These are phyloP conservation scores for Volvariella surrecta DNA, from an alignment of 1,284 basidiomycete species.

Conservation along the genomic window DNA sequence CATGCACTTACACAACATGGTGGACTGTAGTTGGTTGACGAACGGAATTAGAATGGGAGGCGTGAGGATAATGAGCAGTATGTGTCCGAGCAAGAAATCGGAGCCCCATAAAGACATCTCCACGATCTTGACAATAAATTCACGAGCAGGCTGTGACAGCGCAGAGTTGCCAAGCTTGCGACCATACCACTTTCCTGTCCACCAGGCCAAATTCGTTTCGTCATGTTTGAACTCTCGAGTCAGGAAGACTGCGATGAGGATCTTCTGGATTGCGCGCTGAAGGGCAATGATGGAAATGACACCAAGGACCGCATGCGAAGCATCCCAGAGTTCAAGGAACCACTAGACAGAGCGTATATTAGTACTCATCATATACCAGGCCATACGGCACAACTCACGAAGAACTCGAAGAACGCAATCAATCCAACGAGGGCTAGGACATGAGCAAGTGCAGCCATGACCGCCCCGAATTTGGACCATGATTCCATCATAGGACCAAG, in stretches of 20 bases:
- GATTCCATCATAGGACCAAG: constrained; percentile 88
- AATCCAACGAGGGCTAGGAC: constrained; percentile 74
- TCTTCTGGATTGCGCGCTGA: constrained; percentile 88
- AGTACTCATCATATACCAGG: constrained; percentile 3
- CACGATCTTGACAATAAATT: constrained; percentile 95
- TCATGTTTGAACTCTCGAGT: constrained; percentile 96
- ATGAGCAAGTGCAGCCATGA: constrained; percentile 87
- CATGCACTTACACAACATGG: constrained; percentile 67
- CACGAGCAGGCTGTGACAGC: constrained; percentile 89
- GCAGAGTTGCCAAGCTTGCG: constrained; percentile 82
- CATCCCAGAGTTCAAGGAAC: constrained; percentile 97
- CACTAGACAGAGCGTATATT: constrained; percentile 42
- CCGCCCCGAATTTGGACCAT: constrained; percentile 78
- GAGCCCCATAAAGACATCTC: constrained; percentile 94
- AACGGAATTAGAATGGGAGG: constrained; percentile 83
- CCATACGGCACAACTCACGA: constrained; percentile 50
- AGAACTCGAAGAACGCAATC: constrained; percentile 91
- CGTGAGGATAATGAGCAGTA: constrained; percentile 81
- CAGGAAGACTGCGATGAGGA: constrained; percentile 87
- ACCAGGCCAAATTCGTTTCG: constrained; percentile 95
- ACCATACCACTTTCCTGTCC: constrained; percentile 98
- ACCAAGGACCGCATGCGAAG: constrained; percentile 88
- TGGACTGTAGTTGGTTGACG: constrained; percentile 83
- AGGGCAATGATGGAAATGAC: constrained; percentile 81
- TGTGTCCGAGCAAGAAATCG: constrained; percentile 78